Evolutionary conservation across 306 rosid genomes (phyloP), one percentile per base, ranked within the genome.

Genomic region (Calophaca sinica): DNA sequence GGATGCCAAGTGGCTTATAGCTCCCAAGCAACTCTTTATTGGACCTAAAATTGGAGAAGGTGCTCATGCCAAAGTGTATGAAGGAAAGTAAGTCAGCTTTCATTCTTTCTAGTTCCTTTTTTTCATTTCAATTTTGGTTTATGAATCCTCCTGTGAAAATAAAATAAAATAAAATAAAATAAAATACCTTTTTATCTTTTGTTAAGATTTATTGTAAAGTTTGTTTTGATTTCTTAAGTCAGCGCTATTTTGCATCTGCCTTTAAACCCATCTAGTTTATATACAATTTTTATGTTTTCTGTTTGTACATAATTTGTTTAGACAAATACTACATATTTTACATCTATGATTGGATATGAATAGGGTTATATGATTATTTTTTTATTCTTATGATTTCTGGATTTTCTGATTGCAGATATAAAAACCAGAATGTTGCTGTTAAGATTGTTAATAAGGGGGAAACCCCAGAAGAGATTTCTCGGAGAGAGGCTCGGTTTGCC

Each of bases 21-120:
- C 91, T 91, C 98, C 98, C 9, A 94, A 87, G 38, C 91, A 83
- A 59, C 86, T 94, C 52, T 92, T 94, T 78, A 91, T 94, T 84
- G 98, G 98, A 0, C 98, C 97, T 4, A 89, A 86, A 82, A 89
- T 94, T 83, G 97, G 98, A 57, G 97, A 91, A 75, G 98, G 96
- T 70, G 98, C 93, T 1, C 98, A 88, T 84, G 97, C 97, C 76
- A 94, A 89, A 81, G 97, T 89, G 66, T 94, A 89, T 74, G 94
- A 94, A 73, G 98, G 98, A 88, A 90, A 94, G 98, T 94, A 88
- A 89, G 98, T 94, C 90, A 86, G 83, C 58, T 36, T 29, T 49
- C 62, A 28, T 70, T 51, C 45, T 41, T 41, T 39, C 26, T 20
- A 20, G 44, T 4, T 4, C 8, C 7, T 6, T 82, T 41, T 33